Conservation (phyloP, 2,329 filamentous ascomycete species). For the Fusarium sp. region DNA sequence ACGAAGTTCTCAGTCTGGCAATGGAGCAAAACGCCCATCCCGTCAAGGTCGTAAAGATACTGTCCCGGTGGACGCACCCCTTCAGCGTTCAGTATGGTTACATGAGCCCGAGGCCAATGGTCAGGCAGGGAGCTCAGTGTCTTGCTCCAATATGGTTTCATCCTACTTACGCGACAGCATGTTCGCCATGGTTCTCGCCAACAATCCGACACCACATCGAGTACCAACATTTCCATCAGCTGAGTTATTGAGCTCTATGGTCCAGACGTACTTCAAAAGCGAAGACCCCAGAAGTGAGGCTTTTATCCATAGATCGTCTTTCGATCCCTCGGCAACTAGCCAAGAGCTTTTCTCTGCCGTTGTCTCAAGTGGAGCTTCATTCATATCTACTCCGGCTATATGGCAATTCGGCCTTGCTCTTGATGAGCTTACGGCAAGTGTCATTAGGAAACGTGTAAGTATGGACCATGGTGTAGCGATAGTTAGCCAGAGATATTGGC, state of each 20-base stretch:
- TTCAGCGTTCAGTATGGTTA: slow-evolving; percentile 35
- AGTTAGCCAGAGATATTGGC: neutral
- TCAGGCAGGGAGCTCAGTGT: slow-evolving; percentile 6
- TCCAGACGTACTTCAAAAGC: slow-evolving; percentile 33
- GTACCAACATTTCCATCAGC: slow-evolving; percentile 42
- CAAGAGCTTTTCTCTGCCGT: slow-evolving; percentile 39
- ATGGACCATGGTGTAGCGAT: neutral
- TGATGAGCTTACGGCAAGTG: slow-evolving; percentile 30
- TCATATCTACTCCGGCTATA: slow-evolving; percentile 33
- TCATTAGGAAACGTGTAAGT: slow-evolving; percentile 35
- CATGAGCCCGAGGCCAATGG: slow-evolving; percentile 23
- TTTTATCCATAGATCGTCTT: slow-evolving; percentile 39
- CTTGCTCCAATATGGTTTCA: slow-evolving; percentile 12
- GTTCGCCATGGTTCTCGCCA: slow-evolving; percentile 42
- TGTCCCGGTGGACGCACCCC: slow-evolving; percentile 10
- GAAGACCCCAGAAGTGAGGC: slow-evolving; percentile 35
- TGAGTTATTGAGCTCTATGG: slow-evolving; percentile 37
- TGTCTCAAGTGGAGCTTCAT: slow-evolving; percentile 38
- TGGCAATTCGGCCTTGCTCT: slow-evolving; percentile 44
- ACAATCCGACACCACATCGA: slow-evolving; percentile 34
- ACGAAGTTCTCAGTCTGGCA: slow-evolving; percentile 25
- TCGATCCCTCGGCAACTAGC: slow-evolving; percentile 23
- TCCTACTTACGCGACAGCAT: slow-evolving; percentile 38
- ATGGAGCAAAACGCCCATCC: slow-evolving; percentile 28
- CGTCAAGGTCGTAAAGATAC: slow-evolving; percentile 29